Conservation (phyloP, 1,284 basidiomycete species). For the Ustilago nuda region DNA sequence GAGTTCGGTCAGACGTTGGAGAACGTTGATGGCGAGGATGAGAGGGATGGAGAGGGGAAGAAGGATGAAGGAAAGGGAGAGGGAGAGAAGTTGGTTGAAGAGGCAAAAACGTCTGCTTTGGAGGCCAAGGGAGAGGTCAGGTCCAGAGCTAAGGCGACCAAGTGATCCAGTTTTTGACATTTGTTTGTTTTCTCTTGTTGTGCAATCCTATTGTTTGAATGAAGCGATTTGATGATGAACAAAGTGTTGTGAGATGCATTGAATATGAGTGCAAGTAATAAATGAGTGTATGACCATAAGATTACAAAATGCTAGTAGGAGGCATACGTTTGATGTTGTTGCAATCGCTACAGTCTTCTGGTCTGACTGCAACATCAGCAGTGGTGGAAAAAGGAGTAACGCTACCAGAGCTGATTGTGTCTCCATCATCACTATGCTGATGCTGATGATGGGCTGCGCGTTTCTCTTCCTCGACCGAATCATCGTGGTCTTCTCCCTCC, state of each 20-base stretch:
- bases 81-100: conserved; percentile 34
- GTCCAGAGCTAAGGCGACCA: neutral
- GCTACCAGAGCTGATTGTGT: conserved; percentile 17
- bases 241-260: neutral
- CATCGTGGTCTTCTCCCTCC: neutral
- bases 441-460: neutral
- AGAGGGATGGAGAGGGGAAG: conserved; percentile 12
- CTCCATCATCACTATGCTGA: conserved; percentile 9
- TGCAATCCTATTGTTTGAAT: neutral
- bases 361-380: conserved; percentile 3
- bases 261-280: neutral
- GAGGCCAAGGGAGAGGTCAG: conserved; percentile 4
- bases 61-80: conserved; percentile 3
- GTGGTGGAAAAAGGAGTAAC: conserved; percentile 17
- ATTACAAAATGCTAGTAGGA: conserved; percentile 43
- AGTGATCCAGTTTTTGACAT: neutral
- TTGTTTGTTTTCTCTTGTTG: neutral
- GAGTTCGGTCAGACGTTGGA: conserved; percentile 83
- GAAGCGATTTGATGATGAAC: neutral
- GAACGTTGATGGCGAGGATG: conserved; percentile 13
- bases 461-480: conserved; percentile 8
- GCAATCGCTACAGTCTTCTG: conserved; percentile 32
- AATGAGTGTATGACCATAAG: neutral
- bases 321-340: conserved; percentile 37
- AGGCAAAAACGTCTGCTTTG: conserved; percentile 2